Conservation (phyloP, 2,329 filamentous ascomycete species). For the Triangularia verruculosa region DNA sequence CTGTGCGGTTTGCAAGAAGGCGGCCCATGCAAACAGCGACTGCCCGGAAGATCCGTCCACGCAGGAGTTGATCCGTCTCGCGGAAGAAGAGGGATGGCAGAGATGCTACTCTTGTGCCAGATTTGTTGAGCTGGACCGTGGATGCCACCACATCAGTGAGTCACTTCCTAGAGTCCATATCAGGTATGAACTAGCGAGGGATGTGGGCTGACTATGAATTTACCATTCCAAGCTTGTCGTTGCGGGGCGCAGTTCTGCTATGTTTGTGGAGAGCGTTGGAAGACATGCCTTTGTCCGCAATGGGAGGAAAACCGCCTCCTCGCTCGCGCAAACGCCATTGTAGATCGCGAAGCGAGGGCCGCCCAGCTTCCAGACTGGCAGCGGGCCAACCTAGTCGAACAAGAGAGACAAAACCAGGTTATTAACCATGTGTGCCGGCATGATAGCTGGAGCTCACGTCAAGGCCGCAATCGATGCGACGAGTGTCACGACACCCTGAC, state of each 20-base stretch:
- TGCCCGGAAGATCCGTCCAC: conserved; percentile 45
- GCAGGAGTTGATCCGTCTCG: conserved; percentile 41
- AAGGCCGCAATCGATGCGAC: conserved; percentile 40
- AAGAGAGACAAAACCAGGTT: conserved; percentile 28
- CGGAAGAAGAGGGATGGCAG: conserved; percentile 47
- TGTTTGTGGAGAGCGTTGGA: conserved; percentile 43
- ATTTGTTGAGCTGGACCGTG: conserved; percentile 47
- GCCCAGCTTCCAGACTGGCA: not conserved
- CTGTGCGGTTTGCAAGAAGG: conserved; percentile 50
- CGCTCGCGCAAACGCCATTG: conserved; percentile 33
- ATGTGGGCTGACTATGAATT: no score
- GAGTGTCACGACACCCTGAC: conserved; percentile 42
- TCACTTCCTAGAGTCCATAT: conserved; percentile 20
- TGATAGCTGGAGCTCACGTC: conserved; percentile 34
- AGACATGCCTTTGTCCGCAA: conserved; percentile 36
- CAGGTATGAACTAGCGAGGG: not conserved
- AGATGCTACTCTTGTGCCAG: conserved; percentile 45
- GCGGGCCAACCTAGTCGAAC: conserved; percentile 23
- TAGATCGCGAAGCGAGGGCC: conserved; percentile 27
- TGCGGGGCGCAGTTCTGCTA: conserved; percentile 52
- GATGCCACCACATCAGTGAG: conserved; percentile 59
- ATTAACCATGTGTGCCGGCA: conserved; percentile 43
- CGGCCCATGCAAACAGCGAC: conserved; percentile 40
- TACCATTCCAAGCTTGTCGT: conserved; percentile 39
- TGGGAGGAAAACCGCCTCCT: conserved; percentile 40